Evolutionary conservation across 257 asterid genomes (phyloP), one percentile per base, ranked within the genome.

Genomic region (Solanum megistacrolobum): DNA sequence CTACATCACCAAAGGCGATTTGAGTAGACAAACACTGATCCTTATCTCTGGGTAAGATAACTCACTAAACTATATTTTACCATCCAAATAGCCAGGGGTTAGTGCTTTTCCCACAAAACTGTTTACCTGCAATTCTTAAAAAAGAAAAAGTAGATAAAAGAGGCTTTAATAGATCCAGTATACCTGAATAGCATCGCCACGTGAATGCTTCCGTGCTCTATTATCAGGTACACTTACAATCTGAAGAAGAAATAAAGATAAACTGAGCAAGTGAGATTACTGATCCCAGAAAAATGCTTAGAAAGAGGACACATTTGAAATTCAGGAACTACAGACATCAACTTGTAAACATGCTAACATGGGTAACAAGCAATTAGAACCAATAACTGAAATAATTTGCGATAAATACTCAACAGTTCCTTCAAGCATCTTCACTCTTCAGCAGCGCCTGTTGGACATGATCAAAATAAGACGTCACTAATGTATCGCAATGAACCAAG

Each of bases 171-270:
- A 48, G 58, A 48, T 48, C 7, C 58, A 14, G 58, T 48, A 48
- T 48, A 48, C 58, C 3, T 48, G 58, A 48, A 48, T 48, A 48
- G 21, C 7, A 48, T 14, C 7, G 21, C 58, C 46, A 39, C 58
- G 58, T 48, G 58, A 0, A 48, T 48, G 58, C 7, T 88, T 95
- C 58, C 93, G 92, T 34, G 90, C 92, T 90, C 98, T 94, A 91
- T 89, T 91, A 91, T 96, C 98, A 87, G 98, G 98, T 87, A 96
- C 95, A 91, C 91, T 96, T 72, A 95, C 98, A 38, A 38, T 38
- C 10, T 38, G 41, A 38, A 38, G 41, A 38, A 38, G 41, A 38
- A 38, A 7, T 36, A 38, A 38, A 38, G 11, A 38, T 2, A 38
- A 38, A 38, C 9, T 38, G 10, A 38, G 10, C 11, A 38, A 38